These are phyloP conservation scores for Codiaeum variegatum DNA, from an alignment of 441 rosid species.

Conservation along the genomic window DNA sequence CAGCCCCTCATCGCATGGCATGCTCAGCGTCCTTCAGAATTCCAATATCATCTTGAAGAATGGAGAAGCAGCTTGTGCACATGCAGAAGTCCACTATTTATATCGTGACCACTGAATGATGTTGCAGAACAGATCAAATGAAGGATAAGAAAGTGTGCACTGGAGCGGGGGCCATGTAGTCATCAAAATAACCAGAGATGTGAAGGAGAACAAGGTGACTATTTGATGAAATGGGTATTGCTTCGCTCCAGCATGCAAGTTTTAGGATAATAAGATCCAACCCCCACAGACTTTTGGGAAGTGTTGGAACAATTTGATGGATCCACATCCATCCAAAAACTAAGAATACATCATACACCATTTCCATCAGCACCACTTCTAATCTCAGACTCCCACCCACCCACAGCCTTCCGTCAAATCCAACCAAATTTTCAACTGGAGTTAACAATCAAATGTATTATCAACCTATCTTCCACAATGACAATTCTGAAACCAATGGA, in stretches of 20 bases:
- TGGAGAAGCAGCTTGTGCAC: constrained; percentile 29
- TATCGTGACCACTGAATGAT: constrained; percentile 20
- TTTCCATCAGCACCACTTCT: constrained; percentile 7
- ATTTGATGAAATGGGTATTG: constrained; percentile 12
- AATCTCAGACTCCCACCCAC: constrained; percentile 11
- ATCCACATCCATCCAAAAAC: constrained; percentile 11
- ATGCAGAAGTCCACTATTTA: constrained; percentile 14
- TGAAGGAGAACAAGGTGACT: background rate
- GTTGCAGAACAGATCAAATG: constrained; percentile 16
- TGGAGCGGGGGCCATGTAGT: constrained; percentile 9
- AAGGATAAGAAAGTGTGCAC: constrained; percentile 2
- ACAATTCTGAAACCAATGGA: background rate
- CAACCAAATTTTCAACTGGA: constrained; percentile 12
- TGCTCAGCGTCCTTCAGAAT: constrained; percentile 32
- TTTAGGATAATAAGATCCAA: background rate
- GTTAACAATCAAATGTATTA: background rate
- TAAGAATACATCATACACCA: constrained; percentile 11
- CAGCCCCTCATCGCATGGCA: constrained; percentile 33
- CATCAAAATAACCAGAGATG: constrained; percentile 6
- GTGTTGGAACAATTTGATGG: constrained; percentile 8
- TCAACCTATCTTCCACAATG: constrained; percentile 6
- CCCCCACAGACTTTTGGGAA: constrained; percentile 13
- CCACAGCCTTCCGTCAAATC: constrained; percentile 10
- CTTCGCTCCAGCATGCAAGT: constrained; percentile 14
- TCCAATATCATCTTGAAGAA: constrained; percentile 23